Base-by-base conservation (phyloP, 768 basidiomycete species). In the Macrolepiota fuliginosa region DNA sequence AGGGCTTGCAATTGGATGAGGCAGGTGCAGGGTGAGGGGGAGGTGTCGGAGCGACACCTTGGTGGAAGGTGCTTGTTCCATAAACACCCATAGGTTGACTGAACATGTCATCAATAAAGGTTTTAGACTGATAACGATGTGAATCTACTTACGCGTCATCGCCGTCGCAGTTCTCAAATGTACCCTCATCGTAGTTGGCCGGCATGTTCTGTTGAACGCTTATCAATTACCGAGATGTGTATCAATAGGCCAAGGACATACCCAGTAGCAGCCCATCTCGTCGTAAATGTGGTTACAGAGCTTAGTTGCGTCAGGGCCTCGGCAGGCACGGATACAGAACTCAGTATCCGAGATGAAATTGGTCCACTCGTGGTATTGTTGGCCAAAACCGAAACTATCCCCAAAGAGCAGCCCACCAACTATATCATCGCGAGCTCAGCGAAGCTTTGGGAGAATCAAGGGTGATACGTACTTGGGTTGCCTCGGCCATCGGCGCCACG, bases 201-300 rank as follows among this genome's bases (percentile, higher is more conserved):
- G 91, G 91, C 65, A 87, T 91, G 70, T 93, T 94, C 83, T 87
- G 75, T 70, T 19, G 75, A 77, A 29, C 77, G 19, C 12, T 52
- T 9, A 29, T 51, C 6, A n/a, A 19, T n/a, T n/a, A 54, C 47
- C 37, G 49, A 37, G 53, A 6, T 27, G 11, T 27, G 11, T 47
- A 32, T 9, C 25, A 15, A 25, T 9, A 54, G 1, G 32, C 35
- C 19, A 25, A 61, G 10, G 29, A 12, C 76, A 45, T 52, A 81
- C 82, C 81, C 81, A 83, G 64, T 70, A 75, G 67, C 82, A 83
- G 13, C 86, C 88, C 81, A 86, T 83, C 53, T 84, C 78, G 65
- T 92, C 90, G 64, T 86, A 91, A 66, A 89, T 88, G 77, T 94
- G 90, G 72, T 91, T 85, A 79, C 91, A 93, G 58, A 81, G 79